Evolutionary conservation across 495 filamentous ascomycete genomes (phyloP), one percentile per base, ranked within the genome.

Genomic region (Neurospora sp.): DNA sequence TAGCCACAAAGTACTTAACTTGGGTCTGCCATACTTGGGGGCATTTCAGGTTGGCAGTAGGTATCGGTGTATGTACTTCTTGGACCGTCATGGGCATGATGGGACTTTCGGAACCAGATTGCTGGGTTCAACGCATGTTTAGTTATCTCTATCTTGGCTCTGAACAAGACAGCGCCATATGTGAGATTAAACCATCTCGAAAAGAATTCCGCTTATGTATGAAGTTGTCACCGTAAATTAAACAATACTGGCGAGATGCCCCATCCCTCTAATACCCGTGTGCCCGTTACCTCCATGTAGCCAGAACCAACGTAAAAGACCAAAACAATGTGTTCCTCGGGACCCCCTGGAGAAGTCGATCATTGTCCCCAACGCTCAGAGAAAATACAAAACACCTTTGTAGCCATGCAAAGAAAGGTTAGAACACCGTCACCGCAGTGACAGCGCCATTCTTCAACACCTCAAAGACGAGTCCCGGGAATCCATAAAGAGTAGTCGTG

Each of bases 381-480:
- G 48, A 59, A 27, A 27, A 59, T 27, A 12, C 48, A 59, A 12
- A 5, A 59, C 20, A 27, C 48, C 9, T 27, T 22, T 22, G 22
- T 61, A 31, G 3, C 53, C 22, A 61, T 35, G 6, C 27, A 35
- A 18, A 18, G 35, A 59, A 35, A 1, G 27, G 14, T 6, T 65
- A 81, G 74, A 79, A 97, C 10, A 97, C 89, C n/a, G 94, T 98
- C 75, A 98, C 83, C 40, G 91, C 91, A 79, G 93, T 95, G 40
- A 99, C 93, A 53, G 89, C 90, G 4, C 91, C 93, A 78, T 96
- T 97, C 89, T 92, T 96, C 82, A 98, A 81, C 12, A 99, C 95
- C 83, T 99, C 96, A 83, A 98, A 98, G 22, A 97, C 86, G 77
- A 97, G 83, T 3, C 96, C 96, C 1, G 95, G 96, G 79, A 96